Base-by-base conservation (phyloP, 2,329 filamentous ascomycete species). In the Lomentospora prolificans region DNA sequence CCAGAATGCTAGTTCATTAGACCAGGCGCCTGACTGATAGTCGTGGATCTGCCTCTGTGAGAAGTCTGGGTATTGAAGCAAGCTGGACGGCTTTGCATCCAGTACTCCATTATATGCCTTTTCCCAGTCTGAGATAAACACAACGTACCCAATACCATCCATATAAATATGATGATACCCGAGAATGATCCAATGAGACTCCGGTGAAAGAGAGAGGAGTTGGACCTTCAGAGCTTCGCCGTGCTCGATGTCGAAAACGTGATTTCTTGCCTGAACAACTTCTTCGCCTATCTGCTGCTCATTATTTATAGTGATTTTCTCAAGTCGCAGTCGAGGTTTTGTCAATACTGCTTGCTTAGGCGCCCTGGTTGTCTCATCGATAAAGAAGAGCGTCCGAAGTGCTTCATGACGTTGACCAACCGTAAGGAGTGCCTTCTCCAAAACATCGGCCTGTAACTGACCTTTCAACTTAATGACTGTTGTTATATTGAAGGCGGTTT, bases 161-260 rank as follows among this genome's bases (percentile, higher is more conserved):
- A 80, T 71, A 44, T 69, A 65, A 36, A 81, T 78, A 60, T 80
- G 77, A 58, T 80, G 77, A 44, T 69, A 70, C 4, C 65, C 67
- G 10, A 80, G 56, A 0, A 81, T 50, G 1, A 80, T 58, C 59
- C 65, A 71, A 58, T 77, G 71, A 6, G 58, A 55, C 0, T 61
- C 64, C 1, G 63, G 58, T 0, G 65, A 66, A 9, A 65, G 61
- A 0, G 69, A 62, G 3, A 77, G 61, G 1, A 76, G 61, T 3
- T 61, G 54, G 3, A 73, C 60, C 4, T 64, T 61, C 4, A 74
- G 54, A 2, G 61, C 53, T 3, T 72, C 61, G 8, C 72, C 70
- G 6, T 60, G 60, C 12, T 64, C 65, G 8, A 79, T 57, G 53
- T 75, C 67, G 30, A 67, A 77, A 2, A 62, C 58, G 55, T 73